A percentile compares a stretch with the other conserved stretches of the same genome.
Conservation (phyloP, 225 moss, liverwort and hornwort genomes). For the Anthoceros angustus region DNA sequence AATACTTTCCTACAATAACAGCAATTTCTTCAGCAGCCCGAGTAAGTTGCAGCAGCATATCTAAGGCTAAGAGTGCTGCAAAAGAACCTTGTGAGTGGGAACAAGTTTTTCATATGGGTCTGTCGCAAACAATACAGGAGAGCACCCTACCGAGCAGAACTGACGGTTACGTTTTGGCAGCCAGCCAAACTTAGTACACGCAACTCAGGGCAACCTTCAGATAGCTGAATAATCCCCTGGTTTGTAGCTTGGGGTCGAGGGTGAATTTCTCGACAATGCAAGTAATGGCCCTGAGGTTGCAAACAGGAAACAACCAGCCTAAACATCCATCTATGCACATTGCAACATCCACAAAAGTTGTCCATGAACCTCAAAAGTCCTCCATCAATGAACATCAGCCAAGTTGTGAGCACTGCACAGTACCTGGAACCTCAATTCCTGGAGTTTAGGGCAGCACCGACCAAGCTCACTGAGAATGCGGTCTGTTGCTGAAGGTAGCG, state of each 20-base stretch:
- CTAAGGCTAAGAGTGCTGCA: background rate
- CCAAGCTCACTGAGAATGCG: constrained; percentile 50
- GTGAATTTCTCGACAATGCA: constrained; percentile 5
- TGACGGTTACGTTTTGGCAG: constrained; percentile 37
- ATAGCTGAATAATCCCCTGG: constrained; percentile 51
- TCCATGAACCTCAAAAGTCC: background rate
- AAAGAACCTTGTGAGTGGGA: background rate
- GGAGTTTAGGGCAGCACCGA: constrained; percentile 45
- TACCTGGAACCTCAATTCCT: constrained; percentile 63
- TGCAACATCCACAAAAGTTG: background rate
- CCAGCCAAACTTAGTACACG: constrained; percentile 63
- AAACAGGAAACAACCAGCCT: background rate
- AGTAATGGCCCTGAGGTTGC: constrained; percentile 16
- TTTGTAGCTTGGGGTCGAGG: constrained; percentile 27
- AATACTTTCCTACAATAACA: too few relatives aligned
- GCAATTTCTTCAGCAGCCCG: too few relatives aligned
- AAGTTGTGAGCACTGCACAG: background rate
- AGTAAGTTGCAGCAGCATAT: too few relatives aligned
- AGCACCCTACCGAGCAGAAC: constrained; percentile 40
- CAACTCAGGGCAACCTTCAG: constrained; percentile 63
- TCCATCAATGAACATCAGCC: background rate
- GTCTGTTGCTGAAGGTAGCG: constrained; percentile 71
- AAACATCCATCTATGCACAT: background rate
- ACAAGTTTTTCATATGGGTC: background rate
- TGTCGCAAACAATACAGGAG: background rate